These are phyloP conservation scores for Serpula lacrymans DNA, from an alignment of 768 basidiomycete species.

Conservation along the genomic window DNA sequence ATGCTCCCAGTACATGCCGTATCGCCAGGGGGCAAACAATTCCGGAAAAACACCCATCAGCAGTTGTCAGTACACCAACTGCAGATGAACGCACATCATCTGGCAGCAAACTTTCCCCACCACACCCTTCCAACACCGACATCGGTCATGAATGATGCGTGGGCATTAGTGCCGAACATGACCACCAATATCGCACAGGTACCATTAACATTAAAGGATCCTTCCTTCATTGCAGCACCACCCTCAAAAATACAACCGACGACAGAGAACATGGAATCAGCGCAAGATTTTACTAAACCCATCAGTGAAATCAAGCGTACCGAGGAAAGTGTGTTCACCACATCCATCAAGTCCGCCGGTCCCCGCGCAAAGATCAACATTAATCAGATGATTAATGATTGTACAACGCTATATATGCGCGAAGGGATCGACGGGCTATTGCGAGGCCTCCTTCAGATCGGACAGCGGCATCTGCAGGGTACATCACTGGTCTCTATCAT, in stretches of 20 bases:
- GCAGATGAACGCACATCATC: conserved; percentile 9
- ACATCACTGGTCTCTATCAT: conserved; percentile 3
- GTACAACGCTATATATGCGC: conserved; percentile 1
- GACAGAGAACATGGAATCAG: too few relatives aligned
- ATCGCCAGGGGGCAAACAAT: conserved; percentile 7
- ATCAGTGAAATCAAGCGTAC: too few relatives aligned
- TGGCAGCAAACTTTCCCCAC: conserved; percentile 14
- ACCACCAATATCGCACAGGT: conserved; percentile 10
- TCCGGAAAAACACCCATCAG: conserved; percentile 10
- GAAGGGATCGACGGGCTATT: conserved; percentile 4
- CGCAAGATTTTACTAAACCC: too few relatives aligned
- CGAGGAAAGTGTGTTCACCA: too few relatives aligned
- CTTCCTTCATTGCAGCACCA: too few relatives aligned
- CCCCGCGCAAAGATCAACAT: conserved; percentile 11
- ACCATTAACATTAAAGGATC: too few relatives aligned
- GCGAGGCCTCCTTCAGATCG: conserved; percentile 4
- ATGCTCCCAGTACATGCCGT: conserved; percentile 8
- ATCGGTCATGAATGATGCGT: conserved; percentile 14
- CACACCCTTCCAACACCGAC: conserved; percentile 16
- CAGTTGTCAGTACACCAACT: conserved; percentile 13
- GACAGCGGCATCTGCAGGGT: conserved; percentile 4
- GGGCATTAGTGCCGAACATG: conserved; percentile 23
- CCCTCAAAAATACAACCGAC: too few relatives aligned
- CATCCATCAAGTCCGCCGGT: not conserved
- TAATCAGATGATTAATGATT: conserved; percentile 3